Evolutionary conservation across 2,329 filamentous ascomycete genomes (phyloP).

Genomic region (Cladosporium austrohemisphaericum): DNA sequence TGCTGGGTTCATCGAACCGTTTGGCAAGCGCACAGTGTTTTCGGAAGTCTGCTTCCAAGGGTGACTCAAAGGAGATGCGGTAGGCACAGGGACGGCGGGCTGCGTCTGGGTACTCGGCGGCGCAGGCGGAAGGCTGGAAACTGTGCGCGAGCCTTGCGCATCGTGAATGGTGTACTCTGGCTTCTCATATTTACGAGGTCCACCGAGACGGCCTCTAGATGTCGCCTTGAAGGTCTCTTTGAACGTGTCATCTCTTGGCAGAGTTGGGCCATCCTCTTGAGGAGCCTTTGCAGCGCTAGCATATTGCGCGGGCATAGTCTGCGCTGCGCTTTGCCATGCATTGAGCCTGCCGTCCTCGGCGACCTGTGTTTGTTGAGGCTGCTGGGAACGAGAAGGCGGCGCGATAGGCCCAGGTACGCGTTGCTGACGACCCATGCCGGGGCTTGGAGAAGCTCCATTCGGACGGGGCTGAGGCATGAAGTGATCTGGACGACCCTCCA

Average conservation of each 20-base stretch:
- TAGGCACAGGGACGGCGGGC: conserved; percentile 27
- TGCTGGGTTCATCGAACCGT: conserved; percentile 29
- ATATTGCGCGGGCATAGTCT: conserved; percentile 26
- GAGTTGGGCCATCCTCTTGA: neutral
- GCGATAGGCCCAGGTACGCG: conserved; percentile 34
- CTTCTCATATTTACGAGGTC: conserved; percentile 16
- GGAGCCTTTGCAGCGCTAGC: conserved; percentile 19
- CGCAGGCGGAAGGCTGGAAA: conserved; percentile 26
- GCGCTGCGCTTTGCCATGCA: conserved; percentile 30
- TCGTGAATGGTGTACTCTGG: conserved; percentile 31
- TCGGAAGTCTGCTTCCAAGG: conserved; percentile 20
- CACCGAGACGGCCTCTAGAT: conserved; percentile 16
- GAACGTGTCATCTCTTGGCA: conserved; percentile 17
- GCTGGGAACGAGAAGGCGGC: conserved; percentile 32
- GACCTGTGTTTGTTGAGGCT: conserved; percentile 18
- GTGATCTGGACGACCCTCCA: conserved; percentile 27
- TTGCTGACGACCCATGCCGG: conserved; percentile 28
- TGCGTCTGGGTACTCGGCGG: conserved; percentile 34
- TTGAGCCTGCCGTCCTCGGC: conserved; percentile 13
- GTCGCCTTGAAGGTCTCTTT: conserved; percentile 37
- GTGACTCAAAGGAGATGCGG: conserved; percentile 22
- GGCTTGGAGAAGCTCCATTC: conserved; percentile 29
- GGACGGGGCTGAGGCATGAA: conserved; percentile 25
- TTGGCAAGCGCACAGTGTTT: conserved; percentile 34
- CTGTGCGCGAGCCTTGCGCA: conserved; percentile 24